These are phyloP conservation scores for Coniochaeta hoffmannii DNA, from an alignment of 2,329 filamentous ascomycete species.

Conservation along the genomic window DNA sequence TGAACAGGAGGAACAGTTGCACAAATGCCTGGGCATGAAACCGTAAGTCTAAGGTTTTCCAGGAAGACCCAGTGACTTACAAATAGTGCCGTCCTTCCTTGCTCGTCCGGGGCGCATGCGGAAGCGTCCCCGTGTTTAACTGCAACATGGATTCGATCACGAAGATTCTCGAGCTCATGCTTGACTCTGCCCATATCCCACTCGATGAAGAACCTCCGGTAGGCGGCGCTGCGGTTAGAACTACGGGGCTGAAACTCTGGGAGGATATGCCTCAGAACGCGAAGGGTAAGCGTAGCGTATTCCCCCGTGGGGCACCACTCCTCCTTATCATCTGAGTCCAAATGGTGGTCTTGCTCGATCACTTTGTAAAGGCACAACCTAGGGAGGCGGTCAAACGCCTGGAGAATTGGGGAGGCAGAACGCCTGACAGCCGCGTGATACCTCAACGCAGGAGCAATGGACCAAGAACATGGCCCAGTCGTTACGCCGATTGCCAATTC, in stretches of 20 bases:
- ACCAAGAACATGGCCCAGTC: not conserved
- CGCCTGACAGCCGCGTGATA: not conserved
- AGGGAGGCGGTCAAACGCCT: not conserved
- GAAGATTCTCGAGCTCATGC: not conserved
- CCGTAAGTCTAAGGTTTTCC: not conserved
- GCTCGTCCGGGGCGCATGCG: not conserved
- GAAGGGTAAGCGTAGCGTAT: no score
- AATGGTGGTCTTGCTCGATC: not conserved
- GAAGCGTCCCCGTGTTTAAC: not conserved
- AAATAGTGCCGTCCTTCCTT: not conserved
- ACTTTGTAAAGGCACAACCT: not conserved
- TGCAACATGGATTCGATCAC: not conserved
- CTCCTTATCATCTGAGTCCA: no score
- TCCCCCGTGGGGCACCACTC: no score
- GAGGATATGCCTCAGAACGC: not conserved
- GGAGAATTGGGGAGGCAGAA: not conserved
- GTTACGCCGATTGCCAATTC: not conserved
- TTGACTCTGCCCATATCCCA: not conserved
- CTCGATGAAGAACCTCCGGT: not conserved
- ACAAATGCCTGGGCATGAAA: not conserved
- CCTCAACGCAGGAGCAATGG: not conserved
- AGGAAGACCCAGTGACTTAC: not conserved
- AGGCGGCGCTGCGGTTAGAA: not conserved
- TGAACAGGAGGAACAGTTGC: not conserved
- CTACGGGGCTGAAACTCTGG: not conserved